Evolutionary conservation across 345 rosid genomes (phyloP).

Genomic region (Eutrema yunnanense): DNA sequence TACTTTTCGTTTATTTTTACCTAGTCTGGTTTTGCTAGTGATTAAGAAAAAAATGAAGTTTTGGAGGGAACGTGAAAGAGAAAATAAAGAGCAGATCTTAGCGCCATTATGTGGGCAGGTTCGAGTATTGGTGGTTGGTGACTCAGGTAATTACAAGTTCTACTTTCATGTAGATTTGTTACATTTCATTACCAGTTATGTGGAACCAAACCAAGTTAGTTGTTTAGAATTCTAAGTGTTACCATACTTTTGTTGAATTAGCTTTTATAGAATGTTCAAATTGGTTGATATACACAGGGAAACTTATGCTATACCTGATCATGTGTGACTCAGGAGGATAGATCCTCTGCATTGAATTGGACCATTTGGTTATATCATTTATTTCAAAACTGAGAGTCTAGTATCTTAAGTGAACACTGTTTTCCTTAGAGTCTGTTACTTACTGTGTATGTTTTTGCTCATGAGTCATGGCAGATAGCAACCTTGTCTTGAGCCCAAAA

Average conservation of each 20-base stretch:
- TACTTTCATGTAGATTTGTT: background rate
- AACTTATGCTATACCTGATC: background rate
- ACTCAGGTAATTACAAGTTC: slow-evolving; percentile 52
- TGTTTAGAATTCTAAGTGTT: background rate
- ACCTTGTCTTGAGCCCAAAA: background rate
- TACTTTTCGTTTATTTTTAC: background rate
- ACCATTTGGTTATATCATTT: background rate
- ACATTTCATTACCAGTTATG: background rate
- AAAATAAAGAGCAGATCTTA: slow-evolving; percentile 61
- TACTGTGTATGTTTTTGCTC: background rate
- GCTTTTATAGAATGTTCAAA: background rate
- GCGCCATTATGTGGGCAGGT: slow-evolving; percentile 93
- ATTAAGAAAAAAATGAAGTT: slow-evolving; percentile 43
- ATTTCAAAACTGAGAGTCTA: background rate
- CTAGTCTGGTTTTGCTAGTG: background rate
- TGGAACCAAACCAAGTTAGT: background rate
- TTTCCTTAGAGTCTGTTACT: background rate
- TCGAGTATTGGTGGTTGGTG: slow-evolving; percentile 96
- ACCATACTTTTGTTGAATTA: background rate
- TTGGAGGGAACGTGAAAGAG: slow-evolving; percentile 94
- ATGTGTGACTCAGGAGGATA: background rate
- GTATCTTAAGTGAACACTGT: background rate
- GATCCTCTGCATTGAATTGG: slow-evolving; percentile 17
- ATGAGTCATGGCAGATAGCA: background rate
- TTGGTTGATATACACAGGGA: background rate